Evolutionary conservation across 164 flowering plant species (phyloP).

Genomic region (Paratinospora sagittata): DNA sequence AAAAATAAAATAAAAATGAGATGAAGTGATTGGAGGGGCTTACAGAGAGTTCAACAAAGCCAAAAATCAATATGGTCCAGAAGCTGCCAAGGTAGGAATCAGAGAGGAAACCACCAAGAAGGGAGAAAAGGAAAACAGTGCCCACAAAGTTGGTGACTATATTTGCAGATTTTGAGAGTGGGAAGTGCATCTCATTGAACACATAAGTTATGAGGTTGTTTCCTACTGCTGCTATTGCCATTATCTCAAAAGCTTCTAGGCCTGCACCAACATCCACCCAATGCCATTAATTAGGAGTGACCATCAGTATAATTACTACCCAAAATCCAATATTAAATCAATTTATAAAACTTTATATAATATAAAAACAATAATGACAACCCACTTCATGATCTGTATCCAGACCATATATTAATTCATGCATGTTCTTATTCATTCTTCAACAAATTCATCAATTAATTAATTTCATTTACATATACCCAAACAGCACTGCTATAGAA

Average conservation of each 20-base stretch:
- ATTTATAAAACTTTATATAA: too few species aligned
- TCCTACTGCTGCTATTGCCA: conserved; percentile 93
- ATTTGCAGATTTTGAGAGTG: conserved; percentile 78
- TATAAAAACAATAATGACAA: too few species aligned
- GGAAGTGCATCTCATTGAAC: conserved; percentile 83
- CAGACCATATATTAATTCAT: too few species aligned
- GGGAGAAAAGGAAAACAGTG: conserved; percentile 74
- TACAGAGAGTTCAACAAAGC: conserved; percentile 88
- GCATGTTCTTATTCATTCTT: too few species aligned
- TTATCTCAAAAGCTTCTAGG: conserved; percentile 78
- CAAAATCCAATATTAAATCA: too few species aligned
- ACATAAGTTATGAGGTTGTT: conserved; percentile 88
- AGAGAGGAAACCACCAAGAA: conserved; percentile 84
- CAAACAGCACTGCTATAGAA: too few species aligned
- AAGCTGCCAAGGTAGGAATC: conserved; percentile 91
- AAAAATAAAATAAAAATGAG: not conserved
- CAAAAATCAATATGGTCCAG: conserved; percentile 91
- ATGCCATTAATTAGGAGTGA: too few species aligned
- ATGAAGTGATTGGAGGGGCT: conserved; percentile 8
- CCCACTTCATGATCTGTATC: too few species aligned
- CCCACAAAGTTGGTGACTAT: conserved; percentile 89
- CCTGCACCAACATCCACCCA: conserved; percentile 32
- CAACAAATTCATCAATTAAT: too few species aligned
- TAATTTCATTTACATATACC: too few species aligned
- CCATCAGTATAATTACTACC: too few species aligned